A percentile compares a stretch with the other conserved stretches of the same genome.
These are phyloP conservation scores for Mycena venus DNA, from an alignment of 768 basidiomycete genomes.

Conservation along the genomic window DNA sequence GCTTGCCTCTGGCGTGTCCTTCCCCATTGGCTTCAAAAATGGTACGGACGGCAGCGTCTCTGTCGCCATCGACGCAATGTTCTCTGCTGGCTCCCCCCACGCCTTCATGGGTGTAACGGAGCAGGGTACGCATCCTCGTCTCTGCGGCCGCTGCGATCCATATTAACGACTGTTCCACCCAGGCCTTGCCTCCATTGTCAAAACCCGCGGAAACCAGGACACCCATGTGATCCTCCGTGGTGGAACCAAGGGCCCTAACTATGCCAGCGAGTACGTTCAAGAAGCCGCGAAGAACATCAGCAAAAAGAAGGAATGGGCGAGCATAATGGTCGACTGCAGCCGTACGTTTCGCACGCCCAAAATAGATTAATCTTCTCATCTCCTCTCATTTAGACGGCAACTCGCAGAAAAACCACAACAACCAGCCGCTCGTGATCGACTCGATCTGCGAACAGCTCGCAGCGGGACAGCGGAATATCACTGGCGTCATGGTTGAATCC, in stretches of 20 bases:
- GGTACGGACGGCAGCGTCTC: conserved; percentile 94
- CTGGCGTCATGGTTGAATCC: conserved; percentile 98
- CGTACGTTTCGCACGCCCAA: conserved; percentile 59
- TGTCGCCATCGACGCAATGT: conserved; percentile 98
- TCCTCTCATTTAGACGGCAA: conserved; percentile 78
- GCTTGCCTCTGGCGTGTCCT: conserved; percentile 94
- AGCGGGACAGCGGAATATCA: conserved; percentile 78
- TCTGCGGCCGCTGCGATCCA: background rate
- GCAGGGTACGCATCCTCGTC: conserved; percentile 53
- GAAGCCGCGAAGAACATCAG: conserved; percentile 72
- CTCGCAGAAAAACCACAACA: conserved; percentile 94
- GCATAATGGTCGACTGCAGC: conserved; percentile 91
- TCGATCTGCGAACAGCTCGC: conserved; percentile 81
- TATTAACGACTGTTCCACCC: background rate
- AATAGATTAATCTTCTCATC: background rate
- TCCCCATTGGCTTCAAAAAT: conserved; percentile 99
- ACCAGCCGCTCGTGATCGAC: conserved; percentile 87
- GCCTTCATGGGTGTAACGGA: conserved; percentile 96
- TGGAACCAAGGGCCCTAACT: conserved; percentile 93
- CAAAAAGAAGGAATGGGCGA: conserved; percentile 74
- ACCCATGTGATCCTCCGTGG: conserved; percentile 98
- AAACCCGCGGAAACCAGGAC: conserved; percentile 86
- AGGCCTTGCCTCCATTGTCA: conserved; percentile 93
- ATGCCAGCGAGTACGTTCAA: conserved; percentile 76
- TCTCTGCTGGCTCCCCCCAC: conserved; percentile 90